phyloP scores from a whole-genome alignment of 1,139 yeast genomes.

The Protomyces macrosporus region DNA sequence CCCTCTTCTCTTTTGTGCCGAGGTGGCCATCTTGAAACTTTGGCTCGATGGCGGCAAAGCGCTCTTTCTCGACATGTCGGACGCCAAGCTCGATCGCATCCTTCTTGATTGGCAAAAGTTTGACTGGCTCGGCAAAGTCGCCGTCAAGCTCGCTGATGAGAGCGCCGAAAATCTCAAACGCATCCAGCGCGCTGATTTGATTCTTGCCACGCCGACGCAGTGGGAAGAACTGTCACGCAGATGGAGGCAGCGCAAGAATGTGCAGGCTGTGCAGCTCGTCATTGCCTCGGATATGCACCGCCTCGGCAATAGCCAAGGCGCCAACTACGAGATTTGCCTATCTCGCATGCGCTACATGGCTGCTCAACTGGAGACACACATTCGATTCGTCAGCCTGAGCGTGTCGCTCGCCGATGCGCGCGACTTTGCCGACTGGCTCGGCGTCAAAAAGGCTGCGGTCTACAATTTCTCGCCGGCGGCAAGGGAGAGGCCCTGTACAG shows the following conservation, averaged over 20 bases:
- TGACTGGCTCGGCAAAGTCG: constrained; percentile 38
- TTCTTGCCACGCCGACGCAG: constrained; percentile 74
- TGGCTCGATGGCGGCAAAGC: constrained; percentile 63
- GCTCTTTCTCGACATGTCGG: constrained; percentile 47
- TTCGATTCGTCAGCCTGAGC: constrained; percentile 63
- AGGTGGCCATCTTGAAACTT: constrained; percentile 63
- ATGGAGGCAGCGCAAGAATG: constrained; percentile 71
- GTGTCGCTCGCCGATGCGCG: constrained; percentile 67
- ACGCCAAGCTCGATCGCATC: constrained; percentile 49
- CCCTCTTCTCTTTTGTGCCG: constrained; percentile 70
- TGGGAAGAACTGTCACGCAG: constrained; percentile 68
- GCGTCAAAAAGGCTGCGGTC: constrained; percentile 53
- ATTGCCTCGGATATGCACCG: constrained; percentile 74
- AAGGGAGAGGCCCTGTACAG: constrained; percentile 52
- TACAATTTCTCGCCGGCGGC: constrained; percentile 68
- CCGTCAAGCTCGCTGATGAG: constrained; percentile 63
- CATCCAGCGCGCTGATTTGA: constrained; percentile 56
- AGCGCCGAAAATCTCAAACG: constrained; percentile 50
- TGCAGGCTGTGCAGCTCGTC: constrained; percentile 62
- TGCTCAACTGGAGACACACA: constrained; percentile 51
- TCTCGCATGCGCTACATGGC: constrained; percentile 68
- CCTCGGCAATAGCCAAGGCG: constrained; percentile 55
- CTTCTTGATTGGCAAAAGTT: constrained; percentile 53
- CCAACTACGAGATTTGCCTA: constrained; percentile 61
- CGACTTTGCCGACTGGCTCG: constrained; percentile 84